These are phyloP conservation scores for Aspergillus luchuensis DNA, from an alignment of 2,329 filamentous ascomycete species.

Conservation along the genomic window DNA sequence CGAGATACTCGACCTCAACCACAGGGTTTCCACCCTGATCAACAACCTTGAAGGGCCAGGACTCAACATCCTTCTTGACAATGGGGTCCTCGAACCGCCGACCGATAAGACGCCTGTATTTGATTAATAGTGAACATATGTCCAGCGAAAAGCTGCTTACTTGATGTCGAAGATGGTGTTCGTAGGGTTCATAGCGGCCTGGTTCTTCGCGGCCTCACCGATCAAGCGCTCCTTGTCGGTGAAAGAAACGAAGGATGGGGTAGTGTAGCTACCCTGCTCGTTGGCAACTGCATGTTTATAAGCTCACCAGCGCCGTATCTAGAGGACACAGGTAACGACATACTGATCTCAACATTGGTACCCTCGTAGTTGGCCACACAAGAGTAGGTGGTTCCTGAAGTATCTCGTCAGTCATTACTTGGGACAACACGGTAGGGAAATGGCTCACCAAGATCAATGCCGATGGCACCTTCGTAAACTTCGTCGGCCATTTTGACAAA, in stretches of 20 bases:
- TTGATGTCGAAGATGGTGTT: constrained; percentile 99
- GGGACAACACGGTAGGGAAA: constrained; percentile 11
- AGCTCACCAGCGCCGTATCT: background rate
- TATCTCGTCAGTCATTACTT: constrained; percentile 24
- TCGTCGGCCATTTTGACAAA: constrained; percentile 77
- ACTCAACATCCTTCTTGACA: constrained; percentile 98
- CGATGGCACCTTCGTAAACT: constrained; percentile 99
- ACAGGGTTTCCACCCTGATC: constrained; percentile 85
- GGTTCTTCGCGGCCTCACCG: constrained; percentile 99
- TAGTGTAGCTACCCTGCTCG: constrained; percentile 99
- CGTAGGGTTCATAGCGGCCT: constrained; percentile 97
- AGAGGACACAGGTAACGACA: constrained; percentile 37
- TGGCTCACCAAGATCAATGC: constrained; percentile 95
- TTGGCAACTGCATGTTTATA: constrained; percentile 70
- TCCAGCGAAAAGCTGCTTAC: constrained; percentile 55
- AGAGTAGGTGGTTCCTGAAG: constrained; percentile 94
- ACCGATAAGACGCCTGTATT: constrained; percentile 86
- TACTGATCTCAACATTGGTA: constrained; percentile 98
- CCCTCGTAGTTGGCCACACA: constrained; percentile 99
- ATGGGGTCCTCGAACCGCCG: constrained; percentile 91
- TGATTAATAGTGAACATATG: constrained; percentile 15
- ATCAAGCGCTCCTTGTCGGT: constrained; percentile 98
- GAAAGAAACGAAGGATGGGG: constrained; percentile 98
- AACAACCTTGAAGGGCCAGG: constrained; percentile 98
- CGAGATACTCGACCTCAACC: constrained; percentile 94